phyloP scores from a whole-genome alignment of 2,329 filamentous ascomycete genomes.

The Incumbomyces lentus region DNA sequence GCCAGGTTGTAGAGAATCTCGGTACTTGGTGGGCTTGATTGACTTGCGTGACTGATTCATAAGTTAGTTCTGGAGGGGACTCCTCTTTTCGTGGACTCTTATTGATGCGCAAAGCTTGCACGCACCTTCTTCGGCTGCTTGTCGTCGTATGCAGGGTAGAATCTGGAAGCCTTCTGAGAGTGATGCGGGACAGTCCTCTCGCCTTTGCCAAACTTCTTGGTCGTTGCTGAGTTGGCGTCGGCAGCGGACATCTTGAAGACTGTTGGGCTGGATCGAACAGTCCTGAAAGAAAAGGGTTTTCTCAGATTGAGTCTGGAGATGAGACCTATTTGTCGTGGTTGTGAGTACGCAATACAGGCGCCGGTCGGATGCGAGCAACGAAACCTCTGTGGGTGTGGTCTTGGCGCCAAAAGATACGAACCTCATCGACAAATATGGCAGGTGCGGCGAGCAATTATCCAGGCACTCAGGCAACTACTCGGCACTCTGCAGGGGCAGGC shows the following conservation, averaged over 20 bases:
- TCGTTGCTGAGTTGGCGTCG: constrained; percentile 40
- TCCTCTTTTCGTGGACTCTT: background rate
- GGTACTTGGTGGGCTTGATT: constrained; percentile 74
- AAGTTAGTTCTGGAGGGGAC: background rate
- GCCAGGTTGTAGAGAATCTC: constrained; percentile 82
- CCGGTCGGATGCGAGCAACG: too few relatives aligned
- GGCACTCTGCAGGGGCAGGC: background rate
- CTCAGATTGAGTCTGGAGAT: constrained; percentile 1
- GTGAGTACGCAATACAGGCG: background rate
- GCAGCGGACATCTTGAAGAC: constrained; percentile 45
- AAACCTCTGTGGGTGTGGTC: too few relatives aligned
- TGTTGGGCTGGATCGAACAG: constrained; percentile 25
- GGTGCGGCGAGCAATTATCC: too few relatives aligned
- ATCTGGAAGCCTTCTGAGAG: constrained; percentile 93
- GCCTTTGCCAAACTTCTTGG: constrained; percentile 97
- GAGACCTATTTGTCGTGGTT: constrained; percentile 2
- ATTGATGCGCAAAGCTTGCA: constrained; percentile 26
- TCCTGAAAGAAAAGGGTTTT: constrained; percentile 4
- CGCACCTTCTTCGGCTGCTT: constrained; percentile 87
- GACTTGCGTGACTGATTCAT: constrained; percentile 76
- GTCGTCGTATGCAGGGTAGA: constrained; percentile 95
- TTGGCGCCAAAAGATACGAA: too few relatives aligned
- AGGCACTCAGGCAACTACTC: too few relatives aligned
- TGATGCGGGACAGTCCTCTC: constrained; percentile 79
- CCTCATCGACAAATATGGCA: too few relatives aligned